Conservation (phyloP, 2,329 filamentous ascomycete species). For the Pyrenophora seminiperda region DNA sequence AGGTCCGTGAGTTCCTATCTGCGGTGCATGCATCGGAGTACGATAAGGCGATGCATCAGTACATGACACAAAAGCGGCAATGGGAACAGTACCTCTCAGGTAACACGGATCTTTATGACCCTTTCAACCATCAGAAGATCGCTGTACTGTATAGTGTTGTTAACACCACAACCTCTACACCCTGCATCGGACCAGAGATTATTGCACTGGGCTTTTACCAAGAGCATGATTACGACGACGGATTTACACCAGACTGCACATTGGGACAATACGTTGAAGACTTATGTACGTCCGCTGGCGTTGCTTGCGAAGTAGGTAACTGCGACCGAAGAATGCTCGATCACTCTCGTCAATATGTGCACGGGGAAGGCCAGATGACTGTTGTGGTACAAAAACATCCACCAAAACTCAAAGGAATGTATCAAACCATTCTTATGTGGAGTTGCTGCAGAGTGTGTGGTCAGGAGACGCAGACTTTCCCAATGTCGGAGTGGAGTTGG, state of each 20-base stretch:
- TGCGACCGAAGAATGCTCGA: slow-evolving; percentile 90
- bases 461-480: slow-evolving; percentile 84
- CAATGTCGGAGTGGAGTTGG: slow-evolving; percentile 94
- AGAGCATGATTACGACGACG: slow-evolving; percentile 74
- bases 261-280: slow-evolving; percentile 95
- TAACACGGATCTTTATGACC: slow-evolving; percentile 88
- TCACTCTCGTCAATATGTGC: slow-evolving; percentile 95
- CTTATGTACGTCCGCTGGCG: slow-evolving; percentile 74
- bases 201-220: slow-evolving; percentile 92
- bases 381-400: slow-evolving; percentile 82
- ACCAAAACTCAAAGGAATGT: slow-evolving; percentile 66
- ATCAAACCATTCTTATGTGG: slow-evolving; percentile 93
- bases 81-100: slow-evolving; percentile 96
- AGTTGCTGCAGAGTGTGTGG: slow-evolving; percentile 92
- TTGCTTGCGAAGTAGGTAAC: slow-evolving; percentile 79
- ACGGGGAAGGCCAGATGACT: slow-evolving; percentile 91
- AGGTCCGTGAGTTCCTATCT: slow-evolving; percentile 90
- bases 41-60: slow-evolving; percentile 91
- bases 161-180: slow-evolving; percentile 90
- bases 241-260: slow-evolving; percentile 82
- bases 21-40: slow-evolving; percentile 97
- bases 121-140: slow-evolving; percentile 94
- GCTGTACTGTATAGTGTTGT: slow-evolving; percentile 92
- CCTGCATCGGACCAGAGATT: slow-evolving; percentile 89
- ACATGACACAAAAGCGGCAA: slow-evolving; percentile 89